Evolutionary conservation across 2,329 filamentous ascomycete genomes (phyloP), one percentile per base, ranked within the genome.

Genomic region (Truncatella angustata): DNA sequence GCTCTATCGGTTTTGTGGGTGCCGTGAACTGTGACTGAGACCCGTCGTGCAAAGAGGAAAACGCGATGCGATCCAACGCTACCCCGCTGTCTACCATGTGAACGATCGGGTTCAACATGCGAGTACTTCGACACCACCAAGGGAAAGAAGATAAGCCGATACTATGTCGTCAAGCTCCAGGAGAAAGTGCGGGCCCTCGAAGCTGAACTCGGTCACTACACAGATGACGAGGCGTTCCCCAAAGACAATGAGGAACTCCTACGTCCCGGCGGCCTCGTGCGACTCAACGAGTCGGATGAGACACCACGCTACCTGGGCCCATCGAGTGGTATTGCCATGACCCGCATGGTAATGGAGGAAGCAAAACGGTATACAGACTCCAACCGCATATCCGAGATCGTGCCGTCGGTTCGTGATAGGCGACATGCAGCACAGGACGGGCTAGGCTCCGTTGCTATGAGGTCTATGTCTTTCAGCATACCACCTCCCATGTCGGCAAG

Each of bases 311-410:
- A 94, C 66, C 77, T 99, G 3, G 94, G 94, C 0, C 90, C 94
- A 3, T 96, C 92, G 45, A 97, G 93, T 68, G 94, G 93, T 54
- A 96, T 97, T 63, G 90, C 91, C 65, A 96, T 97, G 76, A 96
- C 92, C 11, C 85, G 93, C 26, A 79, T 97, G 60, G 86, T 99
- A 10, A 97, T 99, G 88, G 92, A 97, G 68, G 85, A 96, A 70
- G 93, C 93, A 49, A 97, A 96, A 73, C 87, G 91, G 57, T 96
- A 93, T 64, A 95, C 91, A 23, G 88, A 94, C 63, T 88, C 91
- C 4, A 90, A 91, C 69, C 91, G 87, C 58, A 97, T 97, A 66
- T 91, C 91, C 53, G 91, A 97, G 60, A 85, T 97, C 46, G 90
- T 97, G 28, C 90, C 92, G 3, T 88, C 92, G 51, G 74, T 81